Base-by-base conservation (phyloP, 306 rosid genomes). In the Cyamopsis tetragonoloba region DNA sequence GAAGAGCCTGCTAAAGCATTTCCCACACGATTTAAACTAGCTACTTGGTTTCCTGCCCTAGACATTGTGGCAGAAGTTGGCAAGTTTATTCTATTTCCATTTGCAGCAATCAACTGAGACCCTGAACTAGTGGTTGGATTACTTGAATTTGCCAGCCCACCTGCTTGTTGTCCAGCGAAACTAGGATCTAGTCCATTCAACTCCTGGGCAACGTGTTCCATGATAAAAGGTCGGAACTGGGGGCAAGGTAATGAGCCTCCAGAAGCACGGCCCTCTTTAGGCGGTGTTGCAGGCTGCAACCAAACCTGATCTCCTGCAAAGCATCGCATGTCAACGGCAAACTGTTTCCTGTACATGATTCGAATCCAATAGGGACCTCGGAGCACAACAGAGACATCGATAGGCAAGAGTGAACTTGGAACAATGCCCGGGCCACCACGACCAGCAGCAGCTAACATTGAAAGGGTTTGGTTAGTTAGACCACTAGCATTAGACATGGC, bases 161-260 rank as follows among this genome's bases (percentile, higher is more conserved):
- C 95, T 9, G 88, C 48, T 76, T 84, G 98, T 60, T 84, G 96
- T 20, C 84, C 88, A 70, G 86, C 58, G 32, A 90, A 83, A 81
- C 81, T 88, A 53, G 97, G 91, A 79, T 95, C 99, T 48, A 90
- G 76, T 63, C 92, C 97, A 77, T 90, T 95, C 74, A 95, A 78
- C 64, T 95, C 99, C 80, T 95, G 99, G 35, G 99, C 97, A 72
- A 95, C 99, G 75, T 95, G 99, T 75, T 95, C 99, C 99, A 95
- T 90, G 27, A 95, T 95, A 79, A 95, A 95, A 61, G 99, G 99
- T 46, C 99, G 89, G 68, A 95, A 95, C 76, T 95, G 99, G 27
- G 99, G 99, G 71, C 99, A 95, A 14, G 99, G 97, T 32, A 95
- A 72, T 62, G 99, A 95, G 54, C 97, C 99, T 75, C 99, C 99